Conservation (phyloP, 2,329 filamentous ascomycete species). For the Camptophora hylomeconis region DNA sequence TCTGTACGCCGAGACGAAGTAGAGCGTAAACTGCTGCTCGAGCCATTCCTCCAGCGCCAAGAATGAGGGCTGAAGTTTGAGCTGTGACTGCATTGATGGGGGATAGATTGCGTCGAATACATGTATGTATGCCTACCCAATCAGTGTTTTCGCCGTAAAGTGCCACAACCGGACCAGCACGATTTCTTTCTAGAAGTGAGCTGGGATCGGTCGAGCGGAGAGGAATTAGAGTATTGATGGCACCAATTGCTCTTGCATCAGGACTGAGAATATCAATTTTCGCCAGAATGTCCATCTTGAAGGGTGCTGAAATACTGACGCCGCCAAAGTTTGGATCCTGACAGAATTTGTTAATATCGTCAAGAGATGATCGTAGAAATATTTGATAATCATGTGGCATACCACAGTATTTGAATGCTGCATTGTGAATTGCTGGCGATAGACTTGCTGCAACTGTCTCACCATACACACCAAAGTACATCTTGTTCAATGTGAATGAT, state of each 20-base stretch:
- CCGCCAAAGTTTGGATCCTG: slow-evolving; percentile 10
- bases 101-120: slow-evolving; percentile 17
- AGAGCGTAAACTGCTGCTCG: slow-evolving; percentile 20
- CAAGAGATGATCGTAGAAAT: slow-evolving; percentile 21
- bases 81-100: slow-evolving; percentile 17
- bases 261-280: slow-evolving; percentile 14
- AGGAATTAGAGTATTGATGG: slow-evolving; percentile 20
- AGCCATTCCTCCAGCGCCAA: slow-evolving; percentile 16
- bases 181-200: slow-evolving; percentile 35
- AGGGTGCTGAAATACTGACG: slow-evolving; percentile 17
- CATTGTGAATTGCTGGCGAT: slow-evolving; percentile 20
- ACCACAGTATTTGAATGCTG: slow-evolving; percentile 16
- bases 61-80: slow-evolving; percentile 15
- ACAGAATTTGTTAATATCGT: slow-evolving; percentile 20
- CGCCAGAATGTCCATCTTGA: slow-evolving; percentile 17
- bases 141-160: slow-evolving; percentile 21
- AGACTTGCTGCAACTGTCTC: slow-evolving; percentile 15
- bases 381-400: slow-evolving; percentile 16
- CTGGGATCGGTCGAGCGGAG: too few relatives aligned
- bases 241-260: slow-evolving; percentile 18
- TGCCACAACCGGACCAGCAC: slow-evolving; percentile 49
- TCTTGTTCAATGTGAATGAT: slow-evolving; percentile 11
- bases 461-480: slow-evolving; percentile 17
- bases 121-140: slow-evolving; percentile 19
- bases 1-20: slow-evolving; percentile 15